phyloP scores from a whole-genome alignment of 2,329 filamentous ascomycete species.

The Botrytis fragariae region DNA sequence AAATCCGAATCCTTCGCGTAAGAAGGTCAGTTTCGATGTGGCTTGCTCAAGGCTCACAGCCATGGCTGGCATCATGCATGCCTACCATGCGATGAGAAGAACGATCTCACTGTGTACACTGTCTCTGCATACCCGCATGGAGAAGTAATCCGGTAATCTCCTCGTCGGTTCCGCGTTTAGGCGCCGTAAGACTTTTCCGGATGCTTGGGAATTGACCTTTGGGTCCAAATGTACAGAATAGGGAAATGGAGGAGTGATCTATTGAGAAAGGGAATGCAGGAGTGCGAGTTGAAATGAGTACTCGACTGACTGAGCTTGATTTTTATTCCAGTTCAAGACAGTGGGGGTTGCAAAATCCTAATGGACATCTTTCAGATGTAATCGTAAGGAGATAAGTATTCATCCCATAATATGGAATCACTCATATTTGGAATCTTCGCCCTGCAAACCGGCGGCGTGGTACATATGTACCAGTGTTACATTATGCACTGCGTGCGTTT shows the following conservation, averaged over 20 bases:
- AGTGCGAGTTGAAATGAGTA: not conserved
- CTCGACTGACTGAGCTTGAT: not conserved
- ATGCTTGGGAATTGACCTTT: conserved; percentile 7
- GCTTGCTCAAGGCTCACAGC: conserved; percentile 16
- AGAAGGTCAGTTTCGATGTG: conserved; percentile 9
- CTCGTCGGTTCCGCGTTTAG: not conserved
- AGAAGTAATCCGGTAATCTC: not conserved
- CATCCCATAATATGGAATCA: not conserved
- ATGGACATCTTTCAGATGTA: not conserved
- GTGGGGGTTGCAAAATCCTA: not conserved
- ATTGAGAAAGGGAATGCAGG: not conserved
- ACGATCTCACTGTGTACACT: not conserved
- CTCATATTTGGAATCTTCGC: not conserved
- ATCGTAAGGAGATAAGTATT: not conserved
- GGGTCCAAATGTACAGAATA: not conserved
- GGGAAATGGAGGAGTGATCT: not conserved
- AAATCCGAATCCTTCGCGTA: not conserved
- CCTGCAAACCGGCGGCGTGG: not conserved
- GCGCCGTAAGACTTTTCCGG: not conserved
- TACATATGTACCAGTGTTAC: conserved; percentile 6
- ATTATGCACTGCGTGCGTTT: not conserved
- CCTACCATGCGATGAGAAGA: conserved; percentile 13
- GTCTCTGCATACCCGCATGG: not conserved
- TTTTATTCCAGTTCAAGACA: not conserved
- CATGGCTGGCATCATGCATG: not conserved